phyloP scores from a whole-genome alignment of 495 filamentous ascomycete genomes.

The Glonium stellatum region DNA sequence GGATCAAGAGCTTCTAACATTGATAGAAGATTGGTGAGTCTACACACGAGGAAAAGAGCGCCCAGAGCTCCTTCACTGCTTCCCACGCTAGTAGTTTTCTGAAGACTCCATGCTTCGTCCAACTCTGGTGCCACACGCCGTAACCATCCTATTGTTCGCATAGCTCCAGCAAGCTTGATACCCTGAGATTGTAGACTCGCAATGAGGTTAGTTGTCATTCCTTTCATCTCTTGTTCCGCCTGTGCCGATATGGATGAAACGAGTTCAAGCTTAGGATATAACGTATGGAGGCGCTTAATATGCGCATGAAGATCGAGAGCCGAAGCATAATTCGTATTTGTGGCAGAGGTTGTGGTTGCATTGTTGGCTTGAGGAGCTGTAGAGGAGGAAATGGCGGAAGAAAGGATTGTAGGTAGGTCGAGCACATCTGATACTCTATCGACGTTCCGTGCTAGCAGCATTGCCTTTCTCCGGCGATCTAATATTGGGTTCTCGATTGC shows the following conservation, averaged over 20 bases:
- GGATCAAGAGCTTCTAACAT: conserved; percentile 83
- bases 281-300: conserved; percentile 74
- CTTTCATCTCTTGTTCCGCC: conserved; percentile 81
- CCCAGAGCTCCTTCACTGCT: conserved; percentile 57
- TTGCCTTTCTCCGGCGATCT: conserved; percentile 67
- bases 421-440: conserved; percentile 86
- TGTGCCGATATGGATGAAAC: conserved; percentile 65
- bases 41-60: conserved; percentile 79
- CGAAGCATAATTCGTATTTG: conserved; percentile 75
- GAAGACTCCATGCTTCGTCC: conserved; percentile 39
- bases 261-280: conserved; percentile 74
- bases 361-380: conserved; percentile 33
- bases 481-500: conserved; percentile 66
- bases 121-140: conserved; percentile 79
- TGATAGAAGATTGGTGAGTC: conserved; percentile 67
- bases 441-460: conserved; percentile 81
- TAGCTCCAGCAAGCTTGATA: conserved; percentile 82
- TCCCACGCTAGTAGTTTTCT: conserved; percentile 6
- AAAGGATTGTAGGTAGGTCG: conserved; percentile 80
- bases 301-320: conserved; percentile 91
- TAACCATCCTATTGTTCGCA: conserved; percentile 89
- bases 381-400: conserved; percentile 61
- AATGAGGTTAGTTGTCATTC: conserved; percentile 82
- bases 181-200: conserved; percentile 64
- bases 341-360: conserved; percentile 39